Evolutionary conservation across 2,329 filamentous ascomycete genomes (phyloP), one percentile per base, ranked within the genome.

Genomic region (Colletotrichum australisinense): DNA sequence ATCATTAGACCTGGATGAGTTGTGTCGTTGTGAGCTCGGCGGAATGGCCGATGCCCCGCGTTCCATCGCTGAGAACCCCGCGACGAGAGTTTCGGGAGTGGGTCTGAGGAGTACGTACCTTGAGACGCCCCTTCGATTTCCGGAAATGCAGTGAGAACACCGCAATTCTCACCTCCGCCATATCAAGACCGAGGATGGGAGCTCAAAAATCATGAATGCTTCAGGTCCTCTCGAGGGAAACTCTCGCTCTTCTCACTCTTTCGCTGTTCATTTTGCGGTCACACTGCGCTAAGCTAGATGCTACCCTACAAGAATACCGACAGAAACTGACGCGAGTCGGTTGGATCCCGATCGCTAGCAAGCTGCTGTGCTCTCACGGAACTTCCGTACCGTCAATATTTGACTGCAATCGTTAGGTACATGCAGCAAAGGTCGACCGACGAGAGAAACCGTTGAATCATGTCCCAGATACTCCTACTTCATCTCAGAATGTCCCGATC

Each of bases 31-130:
- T 12, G 22, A 63, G n/a, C 46, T 59, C 24, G 7, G 46, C 26
- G 57, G 16, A 6, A 32, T 19, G 32, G 16, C 16, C 57, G 16
- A 35, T 68, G 64, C 64, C 69, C 57, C 57, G 69, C 69, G 57
- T 35, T 46, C 19, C 38, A 55, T 49, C 24, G 46, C 28, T 5
- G 14, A 38, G 32, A 65, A 72, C 69, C 53, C 65, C 65, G 58
- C 52, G 35, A 26, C 38, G 38, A 60, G 46, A 53, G 49, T 56
- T 32, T 16, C 35, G 9, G 57, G 16, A 30, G 49, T 66, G 66
- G 28, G 53, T 12, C 24, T 5, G 1, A 19, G 16, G 24, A 56
- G 32, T 14, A 30, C 11, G 32, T 56, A 30, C 42, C 42, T 38
- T 5, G 5, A 57, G 32, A 42, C 49, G 52, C 24, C 7, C 22